These are phyloP conservation scores for Corniculantispora saksenae DNA, from an alignment of 2,329 filamentous ascomycete species.

Conservation along the genomic window DNA sequence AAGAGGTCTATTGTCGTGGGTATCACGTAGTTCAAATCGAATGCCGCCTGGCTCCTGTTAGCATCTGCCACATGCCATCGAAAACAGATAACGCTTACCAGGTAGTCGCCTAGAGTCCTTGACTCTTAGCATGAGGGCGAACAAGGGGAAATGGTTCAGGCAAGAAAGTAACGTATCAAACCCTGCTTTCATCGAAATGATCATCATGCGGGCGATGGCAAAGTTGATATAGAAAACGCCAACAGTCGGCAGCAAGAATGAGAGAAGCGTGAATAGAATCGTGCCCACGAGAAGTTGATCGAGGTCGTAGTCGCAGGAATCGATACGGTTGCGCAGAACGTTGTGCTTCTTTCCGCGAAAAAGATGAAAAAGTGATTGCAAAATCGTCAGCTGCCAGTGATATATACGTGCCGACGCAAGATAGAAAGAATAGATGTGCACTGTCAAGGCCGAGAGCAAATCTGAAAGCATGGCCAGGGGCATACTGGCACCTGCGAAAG, in stretches of 20 bases:
- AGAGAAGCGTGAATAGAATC: conserved; percentile 91
- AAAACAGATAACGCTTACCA: conserved; percentile 51
- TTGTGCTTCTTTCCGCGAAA: conserved; percentile 99
- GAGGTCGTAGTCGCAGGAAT: conserved; percentile 97
- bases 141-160: conserved; percentile 95
- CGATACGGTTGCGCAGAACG: conserved; percentile 92
- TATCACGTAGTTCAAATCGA: conserved; percentile 84
- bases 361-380: conserved; percentile 96
- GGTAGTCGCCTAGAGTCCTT: conserved; percentile 91
- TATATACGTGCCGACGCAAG: conserved; percentile 95
- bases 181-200: conserved; percentile 87
- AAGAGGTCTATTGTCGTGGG: conserved; percentile 51
- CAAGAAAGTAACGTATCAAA: conserved; percentile 92
- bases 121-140: conserved; percentile 91
- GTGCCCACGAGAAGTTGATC: conserved; percentile 95
- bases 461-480: conserved; percentile 95
- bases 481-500: conserved; percentile 95
- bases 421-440: conserved; percentile 98
- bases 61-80: neutral
- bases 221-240: conserved; percentile 97
- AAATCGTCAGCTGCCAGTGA: conserved; percentile 97
- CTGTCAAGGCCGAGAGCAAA: conserved; percentile 82
- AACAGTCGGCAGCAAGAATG: conserved; percentile 92
- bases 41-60: conserved; percentile 57
- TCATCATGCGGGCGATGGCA: conserved; percentile 88